Evolutionary conservation across 139 green algal genomes (phyloP).

Genomic region (Eudorina sp.): DNA sequence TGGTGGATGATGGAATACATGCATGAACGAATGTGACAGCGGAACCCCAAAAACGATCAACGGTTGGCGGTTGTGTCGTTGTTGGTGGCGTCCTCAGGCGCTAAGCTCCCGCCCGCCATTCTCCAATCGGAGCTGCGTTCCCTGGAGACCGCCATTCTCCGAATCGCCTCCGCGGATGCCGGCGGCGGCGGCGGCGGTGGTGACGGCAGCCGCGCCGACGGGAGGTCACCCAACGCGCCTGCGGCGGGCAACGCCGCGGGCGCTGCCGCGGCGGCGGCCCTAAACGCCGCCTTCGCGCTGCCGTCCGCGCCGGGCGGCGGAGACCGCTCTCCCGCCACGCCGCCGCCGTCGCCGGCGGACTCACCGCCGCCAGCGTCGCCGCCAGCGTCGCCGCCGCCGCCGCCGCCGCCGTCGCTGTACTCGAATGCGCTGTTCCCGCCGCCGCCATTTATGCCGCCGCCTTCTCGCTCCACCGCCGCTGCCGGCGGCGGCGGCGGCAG

Average conservation of each 20-base stretch:
- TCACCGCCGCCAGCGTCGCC: not conserved
- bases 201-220: not conserved
- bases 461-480: not conserved
- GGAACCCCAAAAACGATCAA: no score
- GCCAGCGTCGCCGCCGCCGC: not conserved
- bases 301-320: not conserved
- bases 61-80: no score
- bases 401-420: not conserved
- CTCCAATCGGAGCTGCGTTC: not conserved
- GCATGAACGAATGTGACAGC: no score
- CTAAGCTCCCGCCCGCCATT: not conserved
- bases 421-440: not conserved
- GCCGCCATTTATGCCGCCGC: not conserved
- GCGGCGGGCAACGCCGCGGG: not conserved
- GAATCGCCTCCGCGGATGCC: not conserved
- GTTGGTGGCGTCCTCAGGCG: constrained; percentile 11
- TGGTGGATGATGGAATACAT: no score
- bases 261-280: not conserved
- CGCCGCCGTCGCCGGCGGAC: not conserved
- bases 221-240: not conserved
- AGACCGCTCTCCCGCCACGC: not conserved
- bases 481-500: no score
- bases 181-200: not conserved
- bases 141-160: not conserved
- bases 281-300: not conserved